Base-by-base conservation (phyloP, 768 basidiomycete genomes). In the Rossbeevera mucosa region DNA sequence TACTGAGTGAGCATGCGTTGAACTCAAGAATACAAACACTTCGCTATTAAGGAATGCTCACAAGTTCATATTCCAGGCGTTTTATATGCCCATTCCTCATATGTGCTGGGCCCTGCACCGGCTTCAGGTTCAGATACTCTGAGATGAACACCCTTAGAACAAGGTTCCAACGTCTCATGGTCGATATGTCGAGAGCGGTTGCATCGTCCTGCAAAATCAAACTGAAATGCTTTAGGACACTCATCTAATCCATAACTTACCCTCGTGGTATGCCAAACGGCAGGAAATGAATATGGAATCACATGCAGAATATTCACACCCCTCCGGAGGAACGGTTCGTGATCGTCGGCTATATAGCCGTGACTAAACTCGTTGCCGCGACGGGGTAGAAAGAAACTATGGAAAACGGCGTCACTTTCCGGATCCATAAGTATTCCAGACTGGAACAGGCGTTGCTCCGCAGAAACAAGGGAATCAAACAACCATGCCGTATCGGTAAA, bases 401-500 rank as follows among this genome's bases (percentile, higher is more conserved):
- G 74, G 67, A 79, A 81, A 75, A 44, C 59, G 62, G 43, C 63
- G 20, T 50, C 67, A 18, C 76, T 72, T 5, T 76, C 69, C 0
- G 70, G 74, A 50, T 77, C 79, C 3, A 67, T 68, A 48, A 94
- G 84, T 11, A 81, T 75, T 1, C 85, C 88, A 9, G 74, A 79
- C 25, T 80, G 76, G 0, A 81, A 81, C 21, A 99, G 72, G 28
- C 88, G 75, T 21, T 71, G 64, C 65, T 99, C 95, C n/a, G 80
- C 82, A 41, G 78, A 78, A 4, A 72, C 73, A 66, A 99, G 74
- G 4, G 81, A 76, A 66, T 92, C 88, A 64, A 91, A 94, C 36
- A 99, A 73, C 96, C 96, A 98, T 5, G 86, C 91, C 1, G 96
- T 99, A 50, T 93, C 83, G 6, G 81, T 70, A 69, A 82, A 98